Evolutionary conservation across 1,284 basidiomycete species (phyloP).

Genomic region (Tetrapyrgos nigripes): DNA sequence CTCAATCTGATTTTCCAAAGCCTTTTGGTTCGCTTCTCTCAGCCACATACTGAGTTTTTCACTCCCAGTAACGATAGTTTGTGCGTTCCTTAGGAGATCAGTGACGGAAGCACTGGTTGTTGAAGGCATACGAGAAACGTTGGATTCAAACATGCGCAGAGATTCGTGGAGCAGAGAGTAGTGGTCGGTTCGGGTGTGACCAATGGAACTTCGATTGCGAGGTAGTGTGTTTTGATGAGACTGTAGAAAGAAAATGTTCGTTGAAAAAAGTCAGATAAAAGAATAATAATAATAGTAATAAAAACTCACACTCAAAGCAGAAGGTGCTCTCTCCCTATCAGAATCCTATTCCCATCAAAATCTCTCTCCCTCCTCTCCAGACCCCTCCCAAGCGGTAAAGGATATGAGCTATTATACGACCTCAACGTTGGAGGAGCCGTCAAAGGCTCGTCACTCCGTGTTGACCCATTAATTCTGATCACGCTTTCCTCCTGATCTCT

Average conservation of each 20-base stretch:
- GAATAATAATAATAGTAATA: neutral
- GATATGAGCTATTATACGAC: slow-evolving; percentile 11
- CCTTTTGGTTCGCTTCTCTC: slow-evolving; percentile 56
- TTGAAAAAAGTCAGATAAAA: neutral
- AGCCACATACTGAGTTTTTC: slow-evolving; percentile 69
- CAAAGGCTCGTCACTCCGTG: slow-evolving; percentile 11
- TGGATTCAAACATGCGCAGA: slow-evolving; percentile 70
- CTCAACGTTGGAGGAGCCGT: slow-evolving; percentile 12
- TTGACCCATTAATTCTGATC: slow-evolving; percentile 22
- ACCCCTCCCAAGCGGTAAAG: slow-evolving; percentile 4
- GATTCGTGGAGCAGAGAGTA: slow-evolving; percentile 70
- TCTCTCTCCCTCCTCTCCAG: slow-evolving; percentile 5
- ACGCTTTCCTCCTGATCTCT: slow-evolving; percentile 22
- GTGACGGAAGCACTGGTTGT: slow-evolving; percentile 49
- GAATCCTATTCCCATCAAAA: slow-evolving; percentile 14
- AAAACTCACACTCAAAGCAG: slow-evolving; percentile 22
- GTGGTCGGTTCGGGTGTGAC: slow-evolving; percentile 60
- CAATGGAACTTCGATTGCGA: neutral
- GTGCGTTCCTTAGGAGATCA: slow-evolving; percentile 65
- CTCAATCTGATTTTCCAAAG: slow-evolving; percentile 74
- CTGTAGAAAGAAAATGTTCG: neutral
- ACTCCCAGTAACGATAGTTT: slow-evolving; percentile 66
- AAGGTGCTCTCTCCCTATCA: slow-evolving; percentile 27
- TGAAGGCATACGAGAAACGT: slow-evolving; percentile 57
- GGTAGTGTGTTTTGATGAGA: neutral